These are phyloP conservation scores for Juglanconis juglandina DNA, from an alignment of 2,329 filamentous ascomycete species.

Conservation along the genomic window DNA sequence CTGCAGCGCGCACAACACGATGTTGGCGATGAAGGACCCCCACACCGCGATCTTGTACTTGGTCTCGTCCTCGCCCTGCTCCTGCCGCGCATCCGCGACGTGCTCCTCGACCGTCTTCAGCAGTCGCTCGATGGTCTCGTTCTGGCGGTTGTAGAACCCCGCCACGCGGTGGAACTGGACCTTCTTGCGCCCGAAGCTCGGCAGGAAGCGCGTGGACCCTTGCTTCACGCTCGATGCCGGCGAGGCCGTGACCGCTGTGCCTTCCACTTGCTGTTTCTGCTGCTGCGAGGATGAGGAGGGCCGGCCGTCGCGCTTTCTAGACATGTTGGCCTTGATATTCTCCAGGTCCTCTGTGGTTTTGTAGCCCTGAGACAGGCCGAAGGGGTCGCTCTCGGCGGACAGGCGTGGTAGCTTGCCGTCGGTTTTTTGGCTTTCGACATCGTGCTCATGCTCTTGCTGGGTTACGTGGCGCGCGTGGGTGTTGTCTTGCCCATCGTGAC, in stretches of 20 bases:
- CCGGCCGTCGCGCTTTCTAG: slow-evolving; percentile 63
- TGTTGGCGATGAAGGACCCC: slow-evolving; percentile 73
- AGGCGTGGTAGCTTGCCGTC: slow-evolving; percentile 51
- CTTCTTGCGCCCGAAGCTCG: slow-evolving; percentile 29
- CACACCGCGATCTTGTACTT: slow-evolving; percentile 66
- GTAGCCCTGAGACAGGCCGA: slow-evolving; percentile 70
- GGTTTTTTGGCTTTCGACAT: slow-evolving; percentile 48
- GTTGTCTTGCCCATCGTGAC: slow-evolving; percentile 31
- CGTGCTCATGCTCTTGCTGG: slow-evolving; percentile 24
- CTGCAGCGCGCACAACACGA: slow-evolving; percentile 75
- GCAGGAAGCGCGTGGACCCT: slow-evolving; percentile 27
- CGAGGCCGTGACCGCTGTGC: slow-evolving; percentile 21
- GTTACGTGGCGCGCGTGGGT: slow-evolving; percentile 38
- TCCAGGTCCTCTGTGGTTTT: slow-evolving; percentile 76
- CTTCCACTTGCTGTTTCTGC: slow-evolving; percentile 20
- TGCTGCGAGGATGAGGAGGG: slow-evolving; percentile 25
- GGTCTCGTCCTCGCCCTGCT: slow-evolving; percentile 77
- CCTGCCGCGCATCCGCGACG: slow-evolving; percentile 72
- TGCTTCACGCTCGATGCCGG: slow-evolving; percentile 12
- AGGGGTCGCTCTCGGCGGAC: slow-evolving; percentile 70
- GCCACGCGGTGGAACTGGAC: slow-evolving; percentile 47
- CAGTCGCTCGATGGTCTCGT: slow-evolving; percentile 87
- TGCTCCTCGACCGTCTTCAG: slow-evolving; percentile 93
- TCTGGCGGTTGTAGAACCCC: slow-evolving; percentile 85
- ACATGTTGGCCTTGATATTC: slow-evolving; percentile 75